Evolutionary conservation across 345 rosid genomes (phyloP).

Genomic region (Citropsis articulata): DNA sequence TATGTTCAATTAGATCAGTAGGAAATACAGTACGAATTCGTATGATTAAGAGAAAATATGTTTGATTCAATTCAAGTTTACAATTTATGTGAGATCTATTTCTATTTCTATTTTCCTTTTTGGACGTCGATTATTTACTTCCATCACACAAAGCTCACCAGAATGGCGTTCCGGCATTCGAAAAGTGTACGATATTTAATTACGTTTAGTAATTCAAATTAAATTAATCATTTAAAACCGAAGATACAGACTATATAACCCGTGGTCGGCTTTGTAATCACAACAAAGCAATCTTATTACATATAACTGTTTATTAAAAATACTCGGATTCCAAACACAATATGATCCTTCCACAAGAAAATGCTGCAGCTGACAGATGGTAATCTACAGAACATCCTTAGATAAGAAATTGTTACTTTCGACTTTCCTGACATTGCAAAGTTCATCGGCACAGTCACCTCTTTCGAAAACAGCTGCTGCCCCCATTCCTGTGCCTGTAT

Average conservation of each 20-base stretch:
- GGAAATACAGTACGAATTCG: neutral
- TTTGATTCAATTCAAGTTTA: too few relatives aligned
- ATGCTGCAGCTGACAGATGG: neutral
- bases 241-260: neutral
- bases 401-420: slow-evolving; percentile 46
- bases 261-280: neutral
- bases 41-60: neutral
- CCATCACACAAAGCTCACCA: too few relatives aligned
- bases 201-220: neutral
- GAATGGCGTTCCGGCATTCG: too few relatives aligned
- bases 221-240: neutral
- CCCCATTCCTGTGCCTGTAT: slow-evolving; percentile 99
- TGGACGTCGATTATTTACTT: too few relatives aligned
- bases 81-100: too few relatives aligned
- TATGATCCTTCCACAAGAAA: neutral
- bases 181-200: neutral
- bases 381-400: slow-evolving; percentile 54
- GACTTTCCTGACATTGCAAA: slow-evolving; percentile 66
- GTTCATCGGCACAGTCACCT: slow-evolving; percentile 76
- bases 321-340: neutral
- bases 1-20: neutral
- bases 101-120: too few relatives aligned
- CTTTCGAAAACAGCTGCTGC: slow-evolving; percentile 97
- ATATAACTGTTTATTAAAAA: neutral
- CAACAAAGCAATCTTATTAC: slow-evolving; percentile 18